Percentiles rank a stretch among this genome's conserved stretches.
Evolutionary conservation across 352 stramenopile species (phyloP).

Genomic region (Pythium biforme): DNA sequence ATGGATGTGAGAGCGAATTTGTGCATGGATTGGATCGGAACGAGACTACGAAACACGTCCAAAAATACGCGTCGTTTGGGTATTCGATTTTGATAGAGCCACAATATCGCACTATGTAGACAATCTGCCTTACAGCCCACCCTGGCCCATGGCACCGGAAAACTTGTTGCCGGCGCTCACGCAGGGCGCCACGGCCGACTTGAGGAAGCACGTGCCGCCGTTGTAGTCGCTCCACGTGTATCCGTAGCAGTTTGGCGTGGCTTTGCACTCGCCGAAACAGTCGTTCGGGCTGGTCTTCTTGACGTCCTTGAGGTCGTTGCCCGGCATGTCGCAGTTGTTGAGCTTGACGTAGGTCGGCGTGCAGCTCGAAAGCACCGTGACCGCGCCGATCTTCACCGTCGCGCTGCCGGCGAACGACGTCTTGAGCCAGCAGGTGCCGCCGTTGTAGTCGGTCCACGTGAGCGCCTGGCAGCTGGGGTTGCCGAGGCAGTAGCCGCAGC

Average conservation of each 20-base stretch:
- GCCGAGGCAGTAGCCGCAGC: not conserved
- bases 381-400: not conserved
- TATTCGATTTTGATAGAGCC: no score
- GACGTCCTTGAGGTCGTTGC: not conserved
- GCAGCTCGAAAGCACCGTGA: not conserved
- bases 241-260: not conserved
- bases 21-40: no score
- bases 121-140: not conserved
- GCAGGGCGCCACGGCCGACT: not conserved
- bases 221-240: slow-evolving; percentile 48
- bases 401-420: not conserved
- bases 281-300: not conserved
- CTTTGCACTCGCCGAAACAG: not conserved
- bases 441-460: not conserved
- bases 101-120: no score
- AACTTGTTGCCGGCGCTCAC: not conserved
- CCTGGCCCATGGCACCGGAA: not conserved
- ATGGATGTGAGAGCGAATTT: no score
- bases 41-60: no score
- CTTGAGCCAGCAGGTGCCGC: slow-evolving; percentile 4
- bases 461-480: not conserved
- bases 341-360: not conserved
- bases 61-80: no score
- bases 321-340: not conserved
- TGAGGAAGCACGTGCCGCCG: slow-evolving; percentile 40